phyloP scores from a whole-genome alignment of 352 stramenopile genomes.

The Phytophthora sansomeana region DNA sequence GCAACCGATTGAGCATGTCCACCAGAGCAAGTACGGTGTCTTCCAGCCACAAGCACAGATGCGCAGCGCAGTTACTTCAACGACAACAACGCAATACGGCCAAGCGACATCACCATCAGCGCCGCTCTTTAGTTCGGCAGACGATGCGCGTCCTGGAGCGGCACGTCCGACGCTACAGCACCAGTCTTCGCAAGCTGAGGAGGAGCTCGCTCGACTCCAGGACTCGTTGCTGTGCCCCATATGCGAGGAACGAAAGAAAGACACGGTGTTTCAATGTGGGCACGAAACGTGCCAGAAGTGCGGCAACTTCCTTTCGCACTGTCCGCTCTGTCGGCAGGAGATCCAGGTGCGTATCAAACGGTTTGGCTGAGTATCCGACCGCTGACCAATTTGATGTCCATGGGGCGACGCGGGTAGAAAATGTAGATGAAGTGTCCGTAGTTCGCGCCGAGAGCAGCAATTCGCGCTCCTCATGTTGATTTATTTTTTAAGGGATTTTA shows the following conservation, averaged over 20 bases:
- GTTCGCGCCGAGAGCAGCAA: constrained; percentile 27
- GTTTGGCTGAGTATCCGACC: constrained; percentile 44
- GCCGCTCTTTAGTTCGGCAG: constrained; percentile 29
- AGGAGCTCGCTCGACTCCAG: constrained; percentile 70
- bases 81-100: constrained; percentile 26
- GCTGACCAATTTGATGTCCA: constrained; percentile 3
- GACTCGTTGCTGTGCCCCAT: constrained; percentile 76
- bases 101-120: constrained; percentile 38
- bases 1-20: constrained; percentile 34
- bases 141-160: constrained; percentile 13
- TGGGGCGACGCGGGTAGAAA: constrained; percentile 6
- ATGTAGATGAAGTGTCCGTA: constrained; percentile 10
- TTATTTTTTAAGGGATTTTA: constrained; percentile 34
- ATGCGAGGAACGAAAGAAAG: constrained; percentile 79
- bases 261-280: constrained; percentile 87
- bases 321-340: constrained; percentile 72
- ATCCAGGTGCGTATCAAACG: constrained; percentile 84
- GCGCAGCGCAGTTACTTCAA: constrained; percentile 5
- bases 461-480: constrained; percentile 35
- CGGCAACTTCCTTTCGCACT: constrained; percentile 60
- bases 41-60: constrained; percentile 38
- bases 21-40: constrained; percentile 38
- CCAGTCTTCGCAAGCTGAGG: constrained; percentile 55
- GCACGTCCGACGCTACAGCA: constrained; percentile 38
- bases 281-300: constrained; percentile 82